Percentiles rank a stretch among this genome's conserved stretches.
Evolutionary conservation across 73 alveolate genomes (phyloP).

Genomic region (Paramecium caudatum): DNA sequence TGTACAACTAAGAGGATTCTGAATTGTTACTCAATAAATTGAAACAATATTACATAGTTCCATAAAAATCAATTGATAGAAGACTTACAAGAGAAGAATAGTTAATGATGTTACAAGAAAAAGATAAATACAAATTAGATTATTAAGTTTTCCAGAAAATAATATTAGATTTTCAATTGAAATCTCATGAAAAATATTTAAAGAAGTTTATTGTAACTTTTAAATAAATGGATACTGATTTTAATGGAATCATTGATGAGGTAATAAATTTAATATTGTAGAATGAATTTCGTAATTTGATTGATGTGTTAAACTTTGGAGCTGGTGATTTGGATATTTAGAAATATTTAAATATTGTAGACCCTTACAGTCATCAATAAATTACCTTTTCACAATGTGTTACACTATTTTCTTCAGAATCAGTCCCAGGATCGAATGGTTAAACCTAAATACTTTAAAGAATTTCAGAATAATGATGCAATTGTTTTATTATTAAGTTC

Average conservation of each 20-base stretch:
- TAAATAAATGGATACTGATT: slow-evolving; percentile 91
- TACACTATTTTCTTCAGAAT: slow-evolving; percentile 91
- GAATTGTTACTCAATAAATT: slow-evolving; percentile 77
- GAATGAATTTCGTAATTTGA: slow-evolving; percentile 91
- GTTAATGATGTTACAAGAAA: slow-evolving; percentile 80
- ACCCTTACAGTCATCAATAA: slow-evolving; percentile 97
- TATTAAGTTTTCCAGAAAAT: slow-evolving; percentile 88
- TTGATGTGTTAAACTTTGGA: slow-evolving; percentile 86
- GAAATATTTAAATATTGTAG: slow-evolving; percentile 91
- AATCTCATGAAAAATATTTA: slow-evolving; percentile 96
- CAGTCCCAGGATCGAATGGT: slow-evolving; percentile 61
- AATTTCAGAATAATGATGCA: slow-evolving; percentile 57
- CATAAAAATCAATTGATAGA: slow-evolving; percentile 62
- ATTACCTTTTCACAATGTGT: slow-evolving; percentile 98
- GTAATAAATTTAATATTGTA: slow-evolving; percentile 65
- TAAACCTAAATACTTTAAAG: background rate
- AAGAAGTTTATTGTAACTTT: slow-evolving; percentile 90
- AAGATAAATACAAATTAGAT: slow-evolving; percentile 89
- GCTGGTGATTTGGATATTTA: slow-evolving; percentile 89
- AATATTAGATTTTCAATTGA: slow-evolving; percentile 95
- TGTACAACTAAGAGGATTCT: slow-evolving; percentile 97
- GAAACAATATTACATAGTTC: slow-evolving; percentile 49
- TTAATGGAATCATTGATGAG: slow-evolving; percentile 96
- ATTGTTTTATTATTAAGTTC: background rate
- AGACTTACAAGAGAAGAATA: slow-evolving; percentile 83